These are phyloP conservation scores for Lichina pygmaea DNA, from an alignment of 495 filamentous ascomycete genomes.

Conservation along the genomic window DNA sequence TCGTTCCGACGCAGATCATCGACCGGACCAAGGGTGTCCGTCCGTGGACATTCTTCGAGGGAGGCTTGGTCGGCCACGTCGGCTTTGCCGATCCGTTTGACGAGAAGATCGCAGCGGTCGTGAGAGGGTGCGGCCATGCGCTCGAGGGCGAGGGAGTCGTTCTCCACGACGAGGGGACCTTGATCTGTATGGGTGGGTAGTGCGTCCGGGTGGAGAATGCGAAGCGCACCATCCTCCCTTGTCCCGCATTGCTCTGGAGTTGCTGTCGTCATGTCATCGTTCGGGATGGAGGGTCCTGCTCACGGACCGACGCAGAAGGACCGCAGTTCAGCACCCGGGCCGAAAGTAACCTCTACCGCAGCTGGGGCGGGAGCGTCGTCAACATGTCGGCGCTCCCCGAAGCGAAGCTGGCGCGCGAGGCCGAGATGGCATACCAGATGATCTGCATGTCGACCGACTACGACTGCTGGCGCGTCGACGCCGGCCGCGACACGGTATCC, in stretches of 20 bases:
- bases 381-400: conserved; percentile 97
- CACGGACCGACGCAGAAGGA: conserved; percentile 29
- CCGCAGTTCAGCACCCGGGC: conserved; percentile 95
- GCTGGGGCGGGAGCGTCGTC: conserved; percentile 74
- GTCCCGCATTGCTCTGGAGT: neutral
- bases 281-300: neutral
- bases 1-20: conserved; percentile 86
- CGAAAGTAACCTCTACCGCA: conserved; percentile 80
- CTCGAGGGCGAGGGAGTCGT: conserved; percentile 53
- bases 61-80: conserved; percentile 77
- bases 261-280: neutral
- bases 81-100: conserved; percentile 94
- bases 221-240: neutral
- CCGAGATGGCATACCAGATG: conserved; percentile 89
- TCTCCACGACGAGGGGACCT: conserved; percentile 49
- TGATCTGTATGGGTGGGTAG: conserved; percentile 68
- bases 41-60: conserved; percentile 90
- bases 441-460: conserved; percentile 99
- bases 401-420: conserved; percentile 84
- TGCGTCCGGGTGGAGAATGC: neutral
- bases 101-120: conserved; percentile 38
- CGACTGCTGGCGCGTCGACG: conserved; percentile 58
- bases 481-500: conserved; percentile 25
- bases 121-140: conserved; percentile 43
- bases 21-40: conserved; percentile 76